phyloP scores from a whole-genome alignment of 768 basidiomycete genomes.

The Kwoniella heveanensis region DNA sequence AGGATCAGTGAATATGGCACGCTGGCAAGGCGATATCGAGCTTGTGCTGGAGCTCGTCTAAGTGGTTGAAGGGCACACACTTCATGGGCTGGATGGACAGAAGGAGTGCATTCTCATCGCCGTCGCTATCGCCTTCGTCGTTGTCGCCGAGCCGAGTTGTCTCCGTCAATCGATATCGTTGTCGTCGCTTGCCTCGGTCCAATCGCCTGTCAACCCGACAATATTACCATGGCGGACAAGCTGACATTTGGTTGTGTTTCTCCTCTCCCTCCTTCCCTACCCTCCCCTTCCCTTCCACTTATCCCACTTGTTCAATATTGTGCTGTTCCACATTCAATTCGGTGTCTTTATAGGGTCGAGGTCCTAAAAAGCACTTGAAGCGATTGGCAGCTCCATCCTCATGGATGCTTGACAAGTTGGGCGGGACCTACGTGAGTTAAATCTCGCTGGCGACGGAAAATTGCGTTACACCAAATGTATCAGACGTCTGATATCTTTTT shows the following conservation, averaged over 20 bases:
- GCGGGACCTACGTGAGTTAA: slow-evolving; percentile 57
- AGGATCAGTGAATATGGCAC: no score
- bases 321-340: background rate
- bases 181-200: no score
- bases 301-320: background rate
- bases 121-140: background rate
- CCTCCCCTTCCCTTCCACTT: background rate
- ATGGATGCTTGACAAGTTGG: slow-evolving; percentile 99
- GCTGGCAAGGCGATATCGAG: background rate
- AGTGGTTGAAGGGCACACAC: no score
- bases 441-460: slow-evolving; percentile 7
- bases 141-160: background rate
- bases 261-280: background rate
- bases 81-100: no score
- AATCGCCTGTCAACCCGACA: no score
- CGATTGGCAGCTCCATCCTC: slow-evolving; percentile 93
- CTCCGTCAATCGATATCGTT: background rate
- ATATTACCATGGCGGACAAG: background rate
- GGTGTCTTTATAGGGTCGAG: slow-evolving; percentile 69
- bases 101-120: no score
- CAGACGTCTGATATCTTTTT: slow-evolving; percentile 48
- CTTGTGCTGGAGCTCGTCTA: background rate
- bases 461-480: background rate
- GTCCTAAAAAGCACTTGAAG: slow-evolving; percentile 99
- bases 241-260: background rate